A percentile compares a stretch with the other conserved stretches of the same genome.
phyloP scores from a whole-genome alignment of 176 grass and related monocot genomes.

The Alopecurus myosuroides region DNA sequence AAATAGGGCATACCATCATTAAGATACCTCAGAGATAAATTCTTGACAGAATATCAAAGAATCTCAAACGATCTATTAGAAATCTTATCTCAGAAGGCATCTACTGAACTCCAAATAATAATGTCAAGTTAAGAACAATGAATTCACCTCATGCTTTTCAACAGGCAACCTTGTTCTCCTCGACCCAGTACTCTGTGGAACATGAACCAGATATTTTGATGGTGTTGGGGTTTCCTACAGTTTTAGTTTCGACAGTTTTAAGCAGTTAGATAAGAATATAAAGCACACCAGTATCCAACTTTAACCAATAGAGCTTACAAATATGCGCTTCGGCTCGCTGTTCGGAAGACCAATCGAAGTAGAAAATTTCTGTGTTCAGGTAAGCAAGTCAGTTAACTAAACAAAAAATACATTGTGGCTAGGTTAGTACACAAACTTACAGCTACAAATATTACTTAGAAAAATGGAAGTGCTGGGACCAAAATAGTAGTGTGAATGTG shows the following conservation, averaged over 20 bases:
- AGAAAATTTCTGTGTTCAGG: slow-evolving; percentile 63
- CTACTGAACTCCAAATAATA: not conserved
- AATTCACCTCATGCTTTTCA: slow-evolving; percentile 81
- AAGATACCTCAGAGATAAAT: slow-evolving; percentile 6
- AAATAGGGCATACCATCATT: not conserved
- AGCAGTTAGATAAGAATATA: slow-evolving; percentile 11
- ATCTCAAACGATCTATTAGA: slow-evolving; percentile 6
- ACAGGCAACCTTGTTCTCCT: slow-evolving; percentile 57
- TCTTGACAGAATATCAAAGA: not conserved
- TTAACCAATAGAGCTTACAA: slow-evolving; percentile 61
- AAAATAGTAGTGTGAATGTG: not conserved
- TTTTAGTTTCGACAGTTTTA: slow-evolving; percentile 7
- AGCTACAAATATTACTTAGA: not conserved
- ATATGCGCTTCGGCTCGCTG: slow-evolving; percentile 46
- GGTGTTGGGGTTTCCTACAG: slow-evolving; percentile 70
- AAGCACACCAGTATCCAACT: not conserved
- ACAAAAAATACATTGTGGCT: not conserved
- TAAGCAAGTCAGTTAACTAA: slow-evolving; percentile 20
- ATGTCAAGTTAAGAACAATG: not conserved
- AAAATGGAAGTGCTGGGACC: not conserved
- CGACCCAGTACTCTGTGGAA: slow-evolving; percentile 49
- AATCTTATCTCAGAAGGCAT: not conserved
- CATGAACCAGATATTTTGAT: slow-evolving; percentile 56
- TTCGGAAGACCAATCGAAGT: slow-evolving; percentile 43
- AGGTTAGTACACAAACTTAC: not conserved